Percentiles rank a stretch among this genome's conserved stretches.
Conservation (phyloP, 2,329 filamentous ascomycete genomes). For the Nemania abortiva region DNA sequence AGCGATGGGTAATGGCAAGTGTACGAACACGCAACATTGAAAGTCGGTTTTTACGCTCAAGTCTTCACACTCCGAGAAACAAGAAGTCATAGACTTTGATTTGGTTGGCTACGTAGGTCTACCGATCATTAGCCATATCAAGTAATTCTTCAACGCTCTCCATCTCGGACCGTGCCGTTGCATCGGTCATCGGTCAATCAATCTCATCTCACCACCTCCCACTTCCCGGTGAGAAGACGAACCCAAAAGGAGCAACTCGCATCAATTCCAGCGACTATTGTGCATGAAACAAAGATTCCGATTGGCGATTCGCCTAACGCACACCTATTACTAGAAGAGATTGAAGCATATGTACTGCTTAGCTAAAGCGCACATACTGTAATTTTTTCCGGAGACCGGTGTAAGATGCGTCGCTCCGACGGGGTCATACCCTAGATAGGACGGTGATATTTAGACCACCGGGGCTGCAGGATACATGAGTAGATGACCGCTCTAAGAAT, state of each 20-base stretch:
- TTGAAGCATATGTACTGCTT: neutral
- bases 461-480: neutral
- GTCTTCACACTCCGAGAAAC: neutral
- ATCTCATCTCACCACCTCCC: neutral
- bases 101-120: neutral
- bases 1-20: neutral
- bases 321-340: neutral
- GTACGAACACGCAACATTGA: neutral
- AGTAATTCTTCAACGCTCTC: neutral
- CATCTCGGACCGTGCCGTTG: neutral
- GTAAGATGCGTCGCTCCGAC: neutral
- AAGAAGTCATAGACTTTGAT: neutral
- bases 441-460: neutral
- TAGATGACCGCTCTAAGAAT: neutral
- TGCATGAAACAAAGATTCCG: neutral
- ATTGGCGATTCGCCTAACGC: too few relatives aligned
- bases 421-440: neutral
- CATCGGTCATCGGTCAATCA: too few relatives aligned
- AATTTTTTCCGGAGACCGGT: neutral
- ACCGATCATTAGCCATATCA: neutral
- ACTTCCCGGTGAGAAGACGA: neutral
- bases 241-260: neutral
- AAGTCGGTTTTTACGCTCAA: neutral
- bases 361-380: neutral
- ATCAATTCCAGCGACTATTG: neutral